phyloP scores from a whole-genome alignment of 805 yeast genomes.

The Ogataea saltuana region DNA sequence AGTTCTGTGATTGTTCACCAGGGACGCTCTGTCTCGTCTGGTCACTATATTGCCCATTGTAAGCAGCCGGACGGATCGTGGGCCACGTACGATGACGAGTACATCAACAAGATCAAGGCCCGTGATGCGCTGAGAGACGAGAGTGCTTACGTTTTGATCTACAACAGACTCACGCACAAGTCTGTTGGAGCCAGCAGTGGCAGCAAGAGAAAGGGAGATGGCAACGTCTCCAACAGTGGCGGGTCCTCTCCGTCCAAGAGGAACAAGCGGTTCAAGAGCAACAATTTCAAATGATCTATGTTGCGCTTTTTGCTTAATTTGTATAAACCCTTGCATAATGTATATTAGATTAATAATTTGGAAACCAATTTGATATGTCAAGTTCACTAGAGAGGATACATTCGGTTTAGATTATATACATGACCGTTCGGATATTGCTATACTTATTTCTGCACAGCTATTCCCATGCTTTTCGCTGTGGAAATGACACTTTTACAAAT shows the following conservation, averaged over 20 bases:
- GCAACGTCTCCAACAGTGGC: not conserved
- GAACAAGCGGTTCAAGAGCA: constrained; percentile 18
- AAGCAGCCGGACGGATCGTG: constrained; percentile 90
- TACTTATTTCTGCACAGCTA: constrained; percentile 49
- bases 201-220: constrained; percentile 20
- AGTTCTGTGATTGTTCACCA: constrained; percentile 89
- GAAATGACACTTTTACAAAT: constrained; percentile 82
- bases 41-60: constrained; percentile 91
- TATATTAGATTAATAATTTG: constrained; percentile 9
- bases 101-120: constrained; percentile 71
- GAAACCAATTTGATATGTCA: no score
- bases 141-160: constrained; percentile 86
- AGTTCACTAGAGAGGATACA: not conserved
- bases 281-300: constrained; percentile 7
- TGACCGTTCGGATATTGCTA: not conserved
- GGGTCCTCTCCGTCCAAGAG: constrained; percentile 8
- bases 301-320: not conserved
- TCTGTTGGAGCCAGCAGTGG: constrained; percentile 22
- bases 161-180: constrained; percentile 73
- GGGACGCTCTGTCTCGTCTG: constrained; percentile 88
- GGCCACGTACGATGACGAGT: constrained; percentile 95
- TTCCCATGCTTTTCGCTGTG: constrained; percentile 89
- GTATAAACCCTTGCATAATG: constrained; percentile 9
- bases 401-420: constrained; percentile 9
- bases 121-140: constrained; percentile 77